Percentiles rank a stretch among this genome's conserved stretches.
These are phyloP conservation scores for Sanghuangporus sanghuang DNA, from an alignment of 1,284 basidiomycete genomes.

Conservation along the genomic window DNA sequence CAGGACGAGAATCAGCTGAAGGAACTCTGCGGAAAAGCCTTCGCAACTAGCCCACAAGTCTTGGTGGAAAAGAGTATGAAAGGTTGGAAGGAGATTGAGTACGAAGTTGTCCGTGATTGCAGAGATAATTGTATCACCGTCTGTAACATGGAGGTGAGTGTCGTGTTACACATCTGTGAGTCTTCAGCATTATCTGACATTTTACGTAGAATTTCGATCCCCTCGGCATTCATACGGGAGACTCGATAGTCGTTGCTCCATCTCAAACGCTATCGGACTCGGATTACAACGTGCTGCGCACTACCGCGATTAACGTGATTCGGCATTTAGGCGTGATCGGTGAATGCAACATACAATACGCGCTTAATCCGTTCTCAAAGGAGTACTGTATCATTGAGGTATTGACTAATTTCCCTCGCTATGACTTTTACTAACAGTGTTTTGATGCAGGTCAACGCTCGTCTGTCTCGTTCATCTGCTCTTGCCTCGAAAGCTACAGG, in stretches of 20 bases:
- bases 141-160: slow-evolving; percentile 96
- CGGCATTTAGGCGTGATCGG: slow-evolving; percentile 96
- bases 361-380: slow-evolving; percentile 90
- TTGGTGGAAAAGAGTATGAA: slow-evolving; percentile 99
- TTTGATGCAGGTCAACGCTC: slow-evolving; percentile 81
- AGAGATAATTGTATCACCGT: slow-evolving; percentile 98
- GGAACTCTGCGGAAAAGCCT: slow-evolving; percentile 88
- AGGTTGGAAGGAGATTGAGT: slow-evolving; percentile 99
- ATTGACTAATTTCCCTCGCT: slow-evolving; percentile 16
- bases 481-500: slow-evolving; percentile 98
- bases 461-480: slow-evolving; percentile 95
- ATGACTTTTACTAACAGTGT: not conserved
- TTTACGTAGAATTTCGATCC: slow-evolving; percentile 89
- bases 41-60: slow-evolving; percentile 96
- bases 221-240: slow-evolving; percentile 96
- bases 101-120: slow-evolving; percentile 98
- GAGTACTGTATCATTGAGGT: slow-evolving; percentile 99
- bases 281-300: slow-evolving; percentile 98
- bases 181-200: not conserved
- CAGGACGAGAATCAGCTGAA: slow-evolving; percentile 84
- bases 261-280: slow-evolving; percentile 97
- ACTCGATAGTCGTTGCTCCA: slow-evolving; percentile 98
- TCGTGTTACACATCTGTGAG: not conserved
- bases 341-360: slow-evolving; percentile 99
- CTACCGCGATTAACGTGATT: slow-evolving; percentile 97